These are phyloP conservation scores for Phytophthora meadii DNA, from an alignment of 352 stramenopile genomes.

Conservation along the genomic window DNA sequence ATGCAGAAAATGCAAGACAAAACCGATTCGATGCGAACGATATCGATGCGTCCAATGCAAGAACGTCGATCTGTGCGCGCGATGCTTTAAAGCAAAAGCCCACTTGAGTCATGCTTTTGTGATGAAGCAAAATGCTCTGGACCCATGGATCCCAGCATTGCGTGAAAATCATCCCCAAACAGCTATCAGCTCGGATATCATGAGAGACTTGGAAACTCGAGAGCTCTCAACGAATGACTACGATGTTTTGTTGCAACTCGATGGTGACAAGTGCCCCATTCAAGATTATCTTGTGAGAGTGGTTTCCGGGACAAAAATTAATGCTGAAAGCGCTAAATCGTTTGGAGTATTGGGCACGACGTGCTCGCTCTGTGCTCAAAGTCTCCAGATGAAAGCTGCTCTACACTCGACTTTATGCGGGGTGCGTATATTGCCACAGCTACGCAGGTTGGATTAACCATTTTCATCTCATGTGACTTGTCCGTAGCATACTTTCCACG, in stretches of 20 bases:
- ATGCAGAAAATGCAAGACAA: constrained; percentile 80
- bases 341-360: constrained; percentile 45
- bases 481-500: constrained; percentile 75
- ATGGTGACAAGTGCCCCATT: constrained; percentile 65
- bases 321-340: constrained; percentile 53
- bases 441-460: too few species aligned
- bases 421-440: constrained; percentile 33
- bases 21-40: constrained; percentile 77
- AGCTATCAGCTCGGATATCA: constrained; percentile 45
- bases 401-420: constrained; percentile 61
- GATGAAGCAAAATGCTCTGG: constrained; percentile 65
- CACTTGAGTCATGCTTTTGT: constrained; percentile 79
- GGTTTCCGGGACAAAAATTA: constrained; percentile 52
- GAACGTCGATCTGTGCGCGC: constrained; percentile 72
- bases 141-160: constrained; percentile 66
- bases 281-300: constrained; percentile 75
- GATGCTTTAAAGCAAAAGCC: constrained; percentile 76
- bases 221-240: constrained; percentile 90
- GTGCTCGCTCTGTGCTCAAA: constrained; percentile 71
- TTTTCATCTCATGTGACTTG: too few species aligned
- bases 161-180: constrained; percentile 35
- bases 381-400: constrained; percentile 62
- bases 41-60: constrained; percentile 87
- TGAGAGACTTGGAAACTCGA: constrained; percentile 69
- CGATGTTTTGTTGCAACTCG: constrained; percentile 75